These are phyloP conservation scores for Ramularia collo-cygni DNA, from an alignment of 2,329 filamentous ascomycete genomes.

Conservation along the genomic window DNA sequence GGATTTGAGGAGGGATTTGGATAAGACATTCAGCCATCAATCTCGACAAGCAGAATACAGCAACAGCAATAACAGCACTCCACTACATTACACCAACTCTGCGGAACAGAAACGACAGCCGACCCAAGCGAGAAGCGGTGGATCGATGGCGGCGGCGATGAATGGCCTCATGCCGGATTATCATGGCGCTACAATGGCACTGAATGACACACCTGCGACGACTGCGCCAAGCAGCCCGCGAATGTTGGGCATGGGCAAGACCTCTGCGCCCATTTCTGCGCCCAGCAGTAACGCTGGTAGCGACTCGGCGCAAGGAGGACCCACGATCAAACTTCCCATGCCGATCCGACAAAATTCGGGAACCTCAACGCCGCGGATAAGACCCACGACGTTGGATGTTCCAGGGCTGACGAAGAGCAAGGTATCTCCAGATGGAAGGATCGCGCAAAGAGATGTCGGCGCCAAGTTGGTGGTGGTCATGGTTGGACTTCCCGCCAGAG, in stretches of 20 bases:
- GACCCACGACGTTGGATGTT: slow-evolving; percentile 93
- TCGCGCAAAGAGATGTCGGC: slow-evolving; percentile 87
- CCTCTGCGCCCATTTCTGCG: slow-evolving; percentile 6
- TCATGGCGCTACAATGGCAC: slow-evolving; percentile 30
- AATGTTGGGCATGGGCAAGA: slow-evolving; percentile 15
- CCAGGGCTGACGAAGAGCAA: slow-evolving; percentile 92
- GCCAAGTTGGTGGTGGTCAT: slow-evolving; percentile 97
- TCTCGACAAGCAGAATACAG: not conserved
- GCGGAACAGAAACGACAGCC: slow-evolving; percentile 5
- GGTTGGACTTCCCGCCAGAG: slow-evolving; percentile 90
- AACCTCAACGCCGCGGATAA: slow-evolving; percentile 68
- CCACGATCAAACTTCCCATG: slow-evolving; percentile 52
- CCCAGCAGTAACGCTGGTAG: slow-evolving; percentile 11
- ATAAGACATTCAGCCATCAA: slow-evolving; percentile 22
- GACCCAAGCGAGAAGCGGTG: slow-evolving; percentile 3
- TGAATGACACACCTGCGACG: slow-evolving; percentile 57
- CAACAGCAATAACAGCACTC: slow-evolving; percentile 1
- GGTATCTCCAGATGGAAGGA: slow-evolving; percentile 90
- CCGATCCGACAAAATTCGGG: slow-evolving; percentile 61
- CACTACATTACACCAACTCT: not conserved
- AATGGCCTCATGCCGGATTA: slow-evolving; percentile 20
- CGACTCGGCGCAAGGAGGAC: slow-evolving; percentile 17
- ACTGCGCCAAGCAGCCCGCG: slow-evolving; percentile 51
- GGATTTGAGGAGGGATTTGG: slow-evolving; percentile 25
- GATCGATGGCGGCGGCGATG: slow-evolving; percentile 23